Evolutionary conservation across 2,329 filamentous ascomycete species (phyloP).

Genomic region (Clonostachys chloroleuca): DNA sequence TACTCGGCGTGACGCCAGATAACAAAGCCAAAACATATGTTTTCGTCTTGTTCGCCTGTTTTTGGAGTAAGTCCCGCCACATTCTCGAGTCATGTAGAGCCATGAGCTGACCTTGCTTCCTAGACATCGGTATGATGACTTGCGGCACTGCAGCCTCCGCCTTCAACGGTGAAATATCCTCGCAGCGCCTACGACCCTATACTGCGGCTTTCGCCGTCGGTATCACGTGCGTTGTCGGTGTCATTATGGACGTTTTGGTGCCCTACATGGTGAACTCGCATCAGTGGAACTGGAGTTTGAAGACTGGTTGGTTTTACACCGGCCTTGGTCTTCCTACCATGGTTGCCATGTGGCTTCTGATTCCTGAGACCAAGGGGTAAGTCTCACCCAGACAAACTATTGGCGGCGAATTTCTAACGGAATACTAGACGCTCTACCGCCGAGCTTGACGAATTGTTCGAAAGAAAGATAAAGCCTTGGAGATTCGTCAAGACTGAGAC

Average conservation of each 20-base stretch:
- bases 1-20: constrained; percentile 9
- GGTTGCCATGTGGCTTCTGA: constrained; percentile 1
- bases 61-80: constrained; percentile 12
- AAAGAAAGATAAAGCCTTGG: constrained; percentile 14
- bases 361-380: neutral
- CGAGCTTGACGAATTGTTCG: constrained; percentile 16
- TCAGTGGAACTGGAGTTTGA: constrained; percentile 13
- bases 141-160: constrained; percentile 18
- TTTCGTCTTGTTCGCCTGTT: constrained; percentile 13
- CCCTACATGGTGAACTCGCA: constrained; percentile 13
- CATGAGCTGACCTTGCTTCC: neutral
- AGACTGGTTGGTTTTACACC: constrained; percentile 13
- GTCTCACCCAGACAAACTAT: neutral
- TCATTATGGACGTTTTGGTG: constrained; percentile 10
- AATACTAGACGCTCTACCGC: constrained; percentile 7
- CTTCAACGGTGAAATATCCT: constrained; percentile 20
- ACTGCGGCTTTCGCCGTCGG: constrained; percentile 13
- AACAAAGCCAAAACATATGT: constrained; percentile 6
- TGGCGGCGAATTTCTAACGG: too few relatives aligned
- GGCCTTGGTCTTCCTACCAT: constrained; percentile 4
- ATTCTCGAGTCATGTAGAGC: neutral
- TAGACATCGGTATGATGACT: constrained; percentile 15
- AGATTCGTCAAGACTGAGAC: constrained; percentile 8
- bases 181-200: constrained; percentile 14
- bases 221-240: constrained; percentile 7